These are phyloP conservation scores for Lentinus tigrinus DNA, from an alignment of 768 basidiomycete genomes.

Conservation along the genomic window DNA sequence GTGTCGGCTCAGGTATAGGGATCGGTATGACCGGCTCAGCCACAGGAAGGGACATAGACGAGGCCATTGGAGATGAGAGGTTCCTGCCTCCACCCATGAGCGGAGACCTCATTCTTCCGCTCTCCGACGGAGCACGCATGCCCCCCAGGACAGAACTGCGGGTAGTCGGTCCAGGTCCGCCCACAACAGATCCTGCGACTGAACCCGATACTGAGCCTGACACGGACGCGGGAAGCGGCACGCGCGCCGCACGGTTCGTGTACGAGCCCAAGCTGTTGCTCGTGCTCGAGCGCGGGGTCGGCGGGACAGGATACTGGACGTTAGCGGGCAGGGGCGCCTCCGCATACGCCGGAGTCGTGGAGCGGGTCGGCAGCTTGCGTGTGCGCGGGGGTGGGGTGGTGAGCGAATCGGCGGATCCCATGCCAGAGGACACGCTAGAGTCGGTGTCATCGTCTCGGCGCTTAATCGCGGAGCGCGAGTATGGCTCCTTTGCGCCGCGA, in stretches of 20 bases:
- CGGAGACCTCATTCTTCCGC: constrained; percentile 17
- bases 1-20: constrained; percentile 12
- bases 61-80: not conserved
- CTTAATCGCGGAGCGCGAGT: constrained; percentile 2
- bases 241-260: constrained; percentile 17
- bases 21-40: constrained; percentile 12
- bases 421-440: constrained; percentile 23
- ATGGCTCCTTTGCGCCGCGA: constrained; percentile 1
- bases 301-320: constrained; percentile 22
- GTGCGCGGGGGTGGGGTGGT: constrained; percentile 31
- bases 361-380: constrained; percentile 10
- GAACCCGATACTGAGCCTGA: constrained; percentile 10
- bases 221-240: constrained; percentile 22
- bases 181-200: constrained; percentile 8
- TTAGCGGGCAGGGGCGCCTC: constrained; percentile 22
- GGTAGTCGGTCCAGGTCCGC: constrained; percentile 8
- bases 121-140: constrained; percentile 1
- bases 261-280: constrained; percentile 15
- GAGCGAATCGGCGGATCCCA: constrained; percentile 35
- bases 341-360: constrained; percentile 20
- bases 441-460: constrained; percentile 25
- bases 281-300: constrained; percentile 13
- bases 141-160: constrained; percentile 10
- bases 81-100: constrained; percentile 12
- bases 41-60: not conserved